phyloP scores from a whole-genome alignment of 164 flowering plant genomes.

The Dillenia turbinata region DNA sequence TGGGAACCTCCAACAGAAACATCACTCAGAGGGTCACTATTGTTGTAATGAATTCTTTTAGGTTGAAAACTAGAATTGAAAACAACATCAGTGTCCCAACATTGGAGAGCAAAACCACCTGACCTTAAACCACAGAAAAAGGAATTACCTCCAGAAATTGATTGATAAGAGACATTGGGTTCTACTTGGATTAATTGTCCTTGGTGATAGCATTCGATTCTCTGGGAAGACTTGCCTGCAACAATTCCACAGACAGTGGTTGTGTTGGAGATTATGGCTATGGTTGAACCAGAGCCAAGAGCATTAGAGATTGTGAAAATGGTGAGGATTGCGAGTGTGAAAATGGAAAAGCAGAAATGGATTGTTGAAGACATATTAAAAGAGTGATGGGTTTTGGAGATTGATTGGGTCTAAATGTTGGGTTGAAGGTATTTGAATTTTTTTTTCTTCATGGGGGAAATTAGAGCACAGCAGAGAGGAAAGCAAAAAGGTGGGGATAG shows the following conservation, averaged over 20 bases:
- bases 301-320: constrained; percentile 17
- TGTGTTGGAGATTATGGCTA: constrained; percentile 48
- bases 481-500: background rate
- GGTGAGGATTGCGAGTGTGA: constrained; percentile 8
- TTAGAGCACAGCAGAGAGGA: background rate
- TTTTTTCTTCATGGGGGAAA: constrained; percentile 7
- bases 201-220: constrained; percentile 45
- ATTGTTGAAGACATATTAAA: too few species aligned
- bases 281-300: constrained; percentile 60
- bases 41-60: constrained; percentile 40
- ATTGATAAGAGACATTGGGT: constrained; percentile 51
- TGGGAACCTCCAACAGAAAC: constrained; percentile 61
- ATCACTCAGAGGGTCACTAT: constrained; percentile 21
- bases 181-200: constrained; percentile 14
- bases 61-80: constrained; percentile 7
- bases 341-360: too few species aligned
- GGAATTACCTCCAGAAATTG: constrained; percentile 62
- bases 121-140: constrained; percentile 71
- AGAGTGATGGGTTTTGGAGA: constrained; percentile 27
- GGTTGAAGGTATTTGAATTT: background rate
- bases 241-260: constrained; percentile 70
- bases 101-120: constrained; percentile 55
- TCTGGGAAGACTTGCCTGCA: constrained; percentile 34
- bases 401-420: constrained; percentile 11
- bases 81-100: constrained; percentile 47